Conservation (phyloP, 2,329 filamentous ascomycete species). For the Colletotrichum sublineola region DNA sequence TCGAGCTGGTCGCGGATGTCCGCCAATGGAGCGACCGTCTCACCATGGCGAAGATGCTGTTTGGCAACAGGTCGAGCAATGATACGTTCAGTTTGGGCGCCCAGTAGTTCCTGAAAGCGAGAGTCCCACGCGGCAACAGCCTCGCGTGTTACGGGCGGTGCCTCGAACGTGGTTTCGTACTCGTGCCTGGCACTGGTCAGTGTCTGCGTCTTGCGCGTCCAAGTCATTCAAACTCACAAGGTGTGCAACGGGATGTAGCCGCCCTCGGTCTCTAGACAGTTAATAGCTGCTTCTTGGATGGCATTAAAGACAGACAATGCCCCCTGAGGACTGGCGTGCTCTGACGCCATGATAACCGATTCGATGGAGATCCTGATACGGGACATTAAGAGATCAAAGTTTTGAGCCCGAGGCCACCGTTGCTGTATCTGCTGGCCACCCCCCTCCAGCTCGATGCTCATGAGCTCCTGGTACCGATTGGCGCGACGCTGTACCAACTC, state of each 20-base stretch:
- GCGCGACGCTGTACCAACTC: conserved; percentile 37
- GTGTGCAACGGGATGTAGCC: conserved; percentile 35
- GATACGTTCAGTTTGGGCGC: conserved; percentile 27
- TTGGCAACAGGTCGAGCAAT: conserved; percentile 32
- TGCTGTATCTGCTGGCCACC: conserved; percentile 18
- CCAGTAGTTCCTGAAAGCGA: conserved; percentile 31
- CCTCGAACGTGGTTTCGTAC: conserved; percentile 39
- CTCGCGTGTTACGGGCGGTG: conserved; percentile 31
- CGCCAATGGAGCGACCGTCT: conserved; percentile 23
- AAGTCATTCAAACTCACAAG: conserved; percentile 22
- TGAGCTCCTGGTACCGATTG: conserved; percentile 24
- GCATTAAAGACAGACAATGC: conserved; percentile 32
- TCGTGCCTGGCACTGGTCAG: conserved; percentile 36
- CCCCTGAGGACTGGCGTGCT: conserved; percentile 17
- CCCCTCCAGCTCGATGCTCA: not conserved
- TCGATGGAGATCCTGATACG: conserved; percentile 40
- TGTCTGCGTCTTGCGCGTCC: not conserved
- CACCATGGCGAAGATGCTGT: conserved; percentile 1
- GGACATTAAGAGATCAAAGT: conserved; percentile 36
- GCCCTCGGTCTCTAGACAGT: conserved; percentile 33
- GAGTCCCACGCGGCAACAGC: conserved; percentile 38
- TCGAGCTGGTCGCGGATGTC: conserved; percentile 33
- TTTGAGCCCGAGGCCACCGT: conserved; percentile 37
- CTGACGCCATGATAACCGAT: conserved; percentile 38
- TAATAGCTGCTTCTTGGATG: conserved; percentile 26